Evolutionary conservation across 2,329 filamentous ascomycete species (phyloP).

Genomic region (Fusarium paranaense): DNA sequence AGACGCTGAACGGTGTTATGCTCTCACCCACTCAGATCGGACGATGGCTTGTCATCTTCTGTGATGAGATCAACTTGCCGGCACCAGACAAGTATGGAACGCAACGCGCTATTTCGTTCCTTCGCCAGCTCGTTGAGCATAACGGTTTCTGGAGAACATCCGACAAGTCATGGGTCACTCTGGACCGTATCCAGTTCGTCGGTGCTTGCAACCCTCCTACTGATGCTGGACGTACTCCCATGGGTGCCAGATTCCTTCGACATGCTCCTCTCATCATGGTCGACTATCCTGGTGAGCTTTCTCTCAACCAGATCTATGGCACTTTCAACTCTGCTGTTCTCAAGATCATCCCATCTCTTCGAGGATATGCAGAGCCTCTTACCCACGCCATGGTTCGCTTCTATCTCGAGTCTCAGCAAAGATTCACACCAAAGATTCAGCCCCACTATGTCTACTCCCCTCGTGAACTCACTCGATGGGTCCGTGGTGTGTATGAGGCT

Average conservation of each 20-base stretch:
- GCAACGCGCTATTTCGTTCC: constrained; percentile 95
- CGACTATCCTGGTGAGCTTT: constrained; percentile 96
- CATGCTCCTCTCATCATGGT: constrained; percentile 99
- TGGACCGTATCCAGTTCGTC: constrained; percentile 98
- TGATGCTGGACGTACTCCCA: constrained; percentile 93
- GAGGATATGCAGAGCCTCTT: constrained; percentile 92
- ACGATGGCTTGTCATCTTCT: constrained; percentile 98
- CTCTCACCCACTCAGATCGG: constrained; percentile 97
- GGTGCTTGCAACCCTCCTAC: constrained; percentile 98
- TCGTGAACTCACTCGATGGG: constrained; percentile 97
- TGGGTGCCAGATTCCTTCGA: constrained; percentile 92
- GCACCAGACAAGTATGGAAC: constrained; percentile 98
- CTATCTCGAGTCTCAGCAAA: constrained; percentile 92
- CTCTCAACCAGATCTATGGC: constrained; percentile 96
- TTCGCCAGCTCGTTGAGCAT: constrained; percentile 97
- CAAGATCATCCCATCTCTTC: constrained; percentile 95
- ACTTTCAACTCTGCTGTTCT: constrained; percentile 97
- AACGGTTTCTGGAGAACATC: constrained; percentile 99
- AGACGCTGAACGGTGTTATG: constrained; percentile 95
- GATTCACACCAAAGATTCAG: constrained; percentile 96
- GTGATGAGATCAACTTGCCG: constrained; percentile 98
- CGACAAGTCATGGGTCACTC: constrained; percentile 96
- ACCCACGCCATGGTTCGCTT: constrained; percentile 98
- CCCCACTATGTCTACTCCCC: constrained; percentile 99
- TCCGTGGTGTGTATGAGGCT: constrained; percentile 96